These are phyloP conservation scores for Botrytis squamosa DNA, from an alignment of 2,329 filamentous ascomycete species.

Conservation along the genomic window DNA sequence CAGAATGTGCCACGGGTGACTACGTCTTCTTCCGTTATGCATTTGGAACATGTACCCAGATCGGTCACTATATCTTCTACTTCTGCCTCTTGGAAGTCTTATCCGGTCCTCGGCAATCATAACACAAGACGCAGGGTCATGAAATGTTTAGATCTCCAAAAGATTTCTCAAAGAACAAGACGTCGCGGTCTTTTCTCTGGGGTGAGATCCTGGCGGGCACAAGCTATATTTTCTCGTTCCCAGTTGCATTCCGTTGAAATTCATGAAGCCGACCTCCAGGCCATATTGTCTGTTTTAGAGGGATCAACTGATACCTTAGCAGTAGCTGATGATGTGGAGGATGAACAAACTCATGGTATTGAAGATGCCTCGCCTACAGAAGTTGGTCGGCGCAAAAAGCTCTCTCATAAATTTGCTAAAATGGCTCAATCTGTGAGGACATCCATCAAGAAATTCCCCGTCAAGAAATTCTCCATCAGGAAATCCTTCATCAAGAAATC, in stretches of 20 bases:
- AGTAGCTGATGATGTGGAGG: not conserved
- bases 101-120: not conserved
- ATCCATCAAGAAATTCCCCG: not conserved
- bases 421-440: not conserved
- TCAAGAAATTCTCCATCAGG: not conserved
- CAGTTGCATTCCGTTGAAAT: not conserved
- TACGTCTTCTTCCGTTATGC: not conserved
- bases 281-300: accelerated
- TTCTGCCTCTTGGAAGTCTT: not conserved
- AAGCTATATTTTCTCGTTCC: not conserved
- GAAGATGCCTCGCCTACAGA: not conserved
- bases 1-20: not conserved
- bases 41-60: not conserved
- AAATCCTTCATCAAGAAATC: not conserved
- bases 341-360: not conserved
- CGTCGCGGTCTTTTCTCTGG: not conserved
- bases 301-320: accelerated
- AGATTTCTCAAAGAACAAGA: not conserved
- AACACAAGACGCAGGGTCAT: not conserved
- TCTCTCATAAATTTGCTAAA: not conserved
- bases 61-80: not conserved
- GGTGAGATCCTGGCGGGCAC: not conserved
- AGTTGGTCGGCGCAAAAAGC: not conserved
- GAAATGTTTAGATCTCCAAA: not conserved
- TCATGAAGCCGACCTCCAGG: not conserved